Conservation (phyloP, 2,329 filamentous ascomycete genomes). For the Zymoseptoria tritici region DNA sequence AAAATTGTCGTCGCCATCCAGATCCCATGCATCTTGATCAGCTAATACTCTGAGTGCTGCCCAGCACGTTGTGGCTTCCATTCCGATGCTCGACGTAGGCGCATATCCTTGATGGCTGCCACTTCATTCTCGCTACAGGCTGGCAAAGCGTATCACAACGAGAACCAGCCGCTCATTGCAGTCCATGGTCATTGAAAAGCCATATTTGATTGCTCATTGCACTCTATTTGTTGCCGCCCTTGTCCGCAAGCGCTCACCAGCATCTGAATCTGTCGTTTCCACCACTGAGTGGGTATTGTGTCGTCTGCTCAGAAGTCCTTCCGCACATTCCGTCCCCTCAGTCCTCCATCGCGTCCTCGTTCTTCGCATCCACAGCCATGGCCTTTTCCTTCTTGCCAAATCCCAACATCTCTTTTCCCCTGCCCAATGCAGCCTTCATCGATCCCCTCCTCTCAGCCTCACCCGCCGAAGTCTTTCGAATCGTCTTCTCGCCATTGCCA, state of each 20-base stretch:
- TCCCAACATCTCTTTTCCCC: slow-evolving; percentile 46
- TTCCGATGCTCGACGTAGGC: too few relatives aligned
- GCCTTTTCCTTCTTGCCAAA: slow-evolving; percentile 33
- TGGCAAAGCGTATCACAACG: too few relatives aligned
- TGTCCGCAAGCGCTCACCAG: not conserved
- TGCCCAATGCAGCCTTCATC: slow-evolving; percentile 42
- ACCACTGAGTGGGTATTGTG: not conserved
- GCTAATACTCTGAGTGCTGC: too few relatives aligned
- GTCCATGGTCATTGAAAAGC: not conserved
- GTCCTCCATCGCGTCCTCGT: slow-evolving; percentile 14
- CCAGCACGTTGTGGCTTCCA: too few relatives aligned
- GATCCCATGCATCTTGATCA: too few relatives aligned
- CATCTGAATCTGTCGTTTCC: not conserved
- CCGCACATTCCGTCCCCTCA: not conserved
- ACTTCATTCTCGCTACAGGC: too few relatives aligned
- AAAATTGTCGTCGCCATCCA: too few relatives aligned
- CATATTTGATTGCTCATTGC: not conserved
- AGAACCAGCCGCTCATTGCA: not conserved
- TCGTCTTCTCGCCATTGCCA: slow-evolving; percentile 18
- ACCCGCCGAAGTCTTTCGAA: slow-evolving; percentile 8
- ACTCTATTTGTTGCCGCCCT: not conserved
- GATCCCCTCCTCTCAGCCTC: slow-evolving; percentile 16
- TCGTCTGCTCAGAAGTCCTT: not conserved
- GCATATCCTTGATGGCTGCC: too few relatives aligned
- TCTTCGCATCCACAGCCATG: slow-evolving; percentile 1